These are phyloP conservation scores for Pyrenula massariospora DNA, from an alignment of 495 filamentous ascomycete species.

Conservation along the genomic window DNA sequence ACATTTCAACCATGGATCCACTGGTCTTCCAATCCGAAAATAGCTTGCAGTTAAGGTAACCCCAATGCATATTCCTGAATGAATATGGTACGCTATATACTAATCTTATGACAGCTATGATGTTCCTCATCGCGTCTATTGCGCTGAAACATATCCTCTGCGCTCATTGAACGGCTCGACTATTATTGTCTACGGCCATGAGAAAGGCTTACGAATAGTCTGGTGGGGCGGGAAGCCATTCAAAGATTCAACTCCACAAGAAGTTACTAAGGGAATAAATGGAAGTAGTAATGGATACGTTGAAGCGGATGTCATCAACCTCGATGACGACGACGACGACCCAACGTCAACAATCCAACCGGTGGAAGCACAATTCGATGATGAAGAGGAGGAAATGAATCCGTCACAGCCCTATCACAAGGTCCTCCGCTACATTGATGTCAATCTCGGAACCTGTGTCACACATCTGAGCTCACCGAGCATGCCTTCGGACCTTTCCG, in stretches of 20 bases:
- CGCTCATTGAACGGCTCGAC: slow-evolving; percentile 73
- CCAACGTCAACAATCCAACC: slow-evolving; percentile 24
- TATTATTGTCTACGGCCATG: slow-evolving; percentile 72
- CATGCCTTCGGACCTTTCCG: slow-evolving; percentile 31
- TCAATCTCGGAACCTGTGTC: slow-evolving; percentile 51
- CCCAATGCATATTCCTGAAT: background rate
- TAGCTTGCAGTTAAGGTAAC: slow-evolving; percentile 42
- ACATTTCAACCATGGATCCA: slow-evolving; percentile 14
- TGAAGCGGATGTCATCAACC: slow-evolving; percentile 55
- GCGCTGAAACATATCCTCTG: slow-evolving; percentile 64
- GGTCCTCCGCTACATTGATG: slow-evolving; percentile 55
- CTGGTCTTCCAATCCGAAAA: slow-evolving; percentile 27
- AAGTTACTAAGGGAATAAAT: slow-evolving; percentile 18
- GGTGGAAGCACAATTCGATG: slow-evolving; percentile 36
- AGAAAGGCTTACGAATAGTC: slow-evolving; percentile 61
- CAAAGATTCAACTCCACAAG: slow-evolving; percentile 23
- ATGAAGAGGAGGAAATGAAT: slow-evolving; percentile 48
- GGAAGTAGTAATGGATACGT: slow-evolving; percentile 23
- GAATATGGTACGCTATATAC: slow-evolving; percentile 5
- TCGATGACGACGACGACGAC: slow-evolving; percentile 71
- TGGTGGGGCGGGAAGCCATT: slow-evolving; percentile 72
- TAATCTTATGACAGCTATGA: slow-evolving; percentile 48
- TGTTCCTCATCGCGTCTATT: slow-evolving; percentile 59
- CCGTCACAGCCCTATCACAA: slow-evolving; percentile 37
- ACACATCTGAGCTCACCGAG: slow-evolving; percentile 48